Percentiles rank a stretch among this genome's conserved stretches.
Evolutionary conservation across 225 moss, liverwort and hornwort genomes (phyloP).

Genomic region (Straminergon stramineum): DNA sequence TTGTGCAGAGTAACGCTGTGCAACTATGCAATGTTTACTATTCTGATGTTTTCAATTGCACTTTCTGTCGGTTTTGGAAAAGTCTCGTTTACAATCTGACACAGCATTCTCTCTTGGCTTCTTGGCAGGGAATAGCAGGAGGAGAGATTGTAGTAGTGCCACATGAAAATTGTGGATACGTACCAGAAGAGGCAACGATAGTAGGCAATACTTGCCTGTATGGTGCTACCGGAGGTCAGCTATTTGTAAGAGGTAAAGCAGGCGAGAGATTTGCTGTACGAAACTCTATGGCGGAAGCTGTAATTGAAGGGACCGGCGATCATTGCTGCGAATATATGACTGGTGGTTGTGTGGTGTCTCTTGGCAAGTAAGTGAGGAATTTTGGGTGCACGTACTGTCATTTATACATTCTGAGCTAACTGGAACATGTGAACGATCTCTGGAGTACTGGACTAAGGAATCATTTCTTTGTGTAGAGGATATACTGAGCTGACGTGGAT

Average conservation of each 20-base stretch:
- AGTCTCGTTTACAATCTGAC: not conserved
- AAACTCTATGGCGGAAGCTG: slow-evolving; percentile 79
- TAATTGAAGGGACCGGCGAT: slow-evolving; percentile 86
- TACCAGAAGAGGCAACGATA: slow-evolving; percentile 65
- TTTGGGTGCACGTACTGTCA: not conserved
- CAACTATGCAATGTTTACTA: not conserved
- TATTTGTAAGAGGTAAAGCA: slow-evolving; percentile 74
- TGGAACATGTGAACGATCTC: not conserved
- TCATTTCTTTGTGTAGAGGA: not conserved
- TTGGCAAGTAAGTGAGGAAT: slow-evolving; percentile 65
- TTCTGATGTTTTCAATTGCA: not conserved
- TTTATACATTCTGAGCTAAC: not conserved
- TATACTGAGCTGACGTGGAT: not conserved
- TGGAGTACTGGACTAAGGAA: not conserved
- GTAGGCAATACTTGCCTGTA: slow-evolving; percentile 86
- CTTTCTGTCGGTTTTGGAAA: not conserved
- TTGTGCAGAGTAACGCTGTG: not conserved
- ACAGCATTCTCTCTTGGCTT: not conserved
- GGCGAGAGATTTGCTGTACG: slow-evolving; percentile 88
- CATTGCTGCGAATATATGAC: slow-evolving; percentile 91
- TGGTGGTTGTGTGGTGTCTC: slow-evolving; percentile 80
- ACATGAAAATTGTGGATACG: slow-evolving; percentile 44
- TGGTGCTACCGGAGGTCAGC: slow-evolving; percentile 83
- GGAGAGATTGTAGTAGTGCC: slow-evolving; percentile 79
- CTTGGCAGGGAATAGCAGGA: slow-evolving; percentile 71